A percentile compares a stretch with the other conserved stretches of the same genome.
Conservation (phyloP, 2,329 filamentous ascomycete species). For the Fusarium decemcellulare region DNA sequence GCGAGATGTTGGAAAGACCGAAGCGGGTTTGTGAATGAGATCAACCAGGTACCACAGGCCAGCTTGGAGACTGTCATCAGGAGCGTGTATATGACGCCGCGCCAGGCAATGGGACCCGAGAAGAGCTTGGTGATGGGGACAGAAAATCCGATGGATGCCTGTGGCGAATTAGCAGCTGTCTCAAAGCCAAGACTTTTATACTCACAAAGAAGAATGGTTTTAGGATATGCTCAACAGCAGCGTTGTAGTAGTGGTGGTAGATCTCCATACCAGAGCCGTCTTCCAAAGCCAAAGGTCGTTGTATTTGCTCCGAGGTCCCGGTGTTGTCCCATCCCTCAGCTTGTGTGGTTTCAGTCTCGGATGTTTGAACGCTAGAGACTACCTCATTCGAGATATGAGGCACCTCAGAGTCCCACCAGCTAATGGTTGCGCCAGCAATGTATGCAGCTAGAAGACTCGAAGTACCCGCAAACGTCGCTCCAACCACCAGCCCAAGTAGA, state of each 20-base stretch:
- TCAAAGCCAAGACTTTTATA: not conserved
- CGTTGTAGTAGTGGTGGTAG: constrained; percentile 50
- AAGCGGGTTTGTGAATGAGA: constrained; percentile 47
- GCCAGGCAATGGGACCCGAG: constrained; percentile 74
- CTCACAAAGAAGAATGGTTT: constrained; percentile 82
- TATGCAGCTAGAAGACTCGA: constrained; percentile 76
- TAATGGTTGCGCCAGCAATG: constrained; percentile 70
- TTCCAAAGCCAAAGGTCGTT: not conserved
- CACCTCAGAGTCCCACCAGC: constrained; percentile 69
- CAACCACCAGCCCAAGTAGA: constrained; percentile 64
- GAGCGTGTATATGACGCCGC: constrained; percentile 78
- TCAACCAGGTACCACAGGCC: constrained; percentile 71
- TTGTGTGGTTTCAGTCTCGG: not conserved
- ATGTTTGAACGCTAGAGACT: not conserved
- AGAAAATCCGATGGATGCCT: constrained; percentile 80
- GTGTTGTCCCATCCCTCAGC: not conserved
- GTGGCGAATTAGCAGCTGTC: fast-evolving
- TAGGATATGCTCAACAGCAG: constrained; percentile 65
- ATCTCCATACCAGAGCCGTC: constrained; percentile 21
- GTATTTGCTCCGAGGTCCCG: not conserved
- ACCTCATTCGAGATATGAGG: constrained; percentile 31
- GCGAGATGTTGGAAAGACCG: not conserved
- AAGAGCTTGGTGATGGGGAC: constrained; percentile 83
- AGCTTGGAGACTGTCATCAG: constrained; percentile 78
- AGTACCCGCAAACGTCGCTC: constrained; percentile 71